These are phyloP conservation scores for Fraxinus ornus DNA, from an alignment of 305 asterid genomes.

Conservation along the genomic window DNA sequence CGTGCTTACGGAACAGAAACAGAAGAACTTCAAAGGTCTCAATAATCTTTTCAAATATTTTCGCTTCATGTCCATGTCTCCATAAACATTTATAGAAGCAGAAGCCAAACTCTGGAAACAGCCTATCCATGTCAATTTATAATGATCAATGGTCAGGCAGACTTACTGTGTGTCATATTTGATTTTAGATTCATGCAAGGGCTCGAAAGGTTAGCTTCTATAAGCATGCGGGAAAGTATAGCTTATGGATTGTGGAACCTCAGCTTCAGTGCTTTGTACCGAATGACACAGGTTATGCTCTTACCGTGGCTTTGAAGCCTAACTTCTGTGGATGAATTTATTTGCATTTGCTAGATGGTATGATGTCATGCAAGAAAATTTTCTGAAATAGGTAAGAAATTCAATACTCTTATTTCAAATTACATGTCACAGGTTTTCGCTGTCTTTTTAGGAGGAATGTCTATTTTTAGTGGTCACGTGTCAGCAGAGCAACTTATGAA, in stretches of 20 bases:
- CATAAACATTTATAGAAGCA: not conserved
- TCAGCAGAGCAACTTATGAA: constrained; percentile 61
- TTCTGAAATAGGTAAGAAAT: not conserved
- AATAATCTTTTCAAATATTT: not conserved
- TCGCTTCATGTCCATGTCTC: not conserved
- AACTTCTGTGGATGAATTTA: constrained; percentile 3
- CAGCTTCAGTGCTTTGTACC: constrained; percentile 51
- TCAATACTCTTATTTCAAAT: constrained; percentile 6
- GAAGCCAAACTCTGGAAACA: not conserved
- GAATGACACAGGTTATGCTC: constrained; percentile 56
- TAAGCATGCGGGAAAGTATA: constrained; percentile 49
- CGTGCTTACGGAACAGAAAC: constrained; percentile 65
- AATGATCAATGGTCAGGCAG: constrained; percentile 7
- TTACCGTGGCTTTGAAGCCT: constrained; percentile 2
- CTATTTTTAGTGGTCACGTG: constrained; percentile 34
- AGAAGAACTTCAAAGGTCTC: constrained; percentile 51
- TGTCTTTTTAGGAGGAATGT: constrained; percentile 54
- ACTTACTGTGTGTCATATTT: constrained; percentile 22
- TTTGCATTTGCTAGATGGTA: constrained; percentile 16
- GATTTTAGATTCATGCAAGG: constrained; percentile 40
- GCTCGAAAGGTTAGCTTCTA: constrained; percentile 45
- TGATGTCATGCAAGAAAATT: not conserved
- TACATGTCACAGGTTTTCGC: constrained; percentile 45
- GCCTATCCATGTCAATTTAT: not conserved
- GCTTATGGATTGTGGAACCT: constrained; percentile 62